phyloP scores from a whole-genome alignment of 371 early-diverging fungal genomes.

The Hamiltosporidium tvaerminnensis region DNA sequence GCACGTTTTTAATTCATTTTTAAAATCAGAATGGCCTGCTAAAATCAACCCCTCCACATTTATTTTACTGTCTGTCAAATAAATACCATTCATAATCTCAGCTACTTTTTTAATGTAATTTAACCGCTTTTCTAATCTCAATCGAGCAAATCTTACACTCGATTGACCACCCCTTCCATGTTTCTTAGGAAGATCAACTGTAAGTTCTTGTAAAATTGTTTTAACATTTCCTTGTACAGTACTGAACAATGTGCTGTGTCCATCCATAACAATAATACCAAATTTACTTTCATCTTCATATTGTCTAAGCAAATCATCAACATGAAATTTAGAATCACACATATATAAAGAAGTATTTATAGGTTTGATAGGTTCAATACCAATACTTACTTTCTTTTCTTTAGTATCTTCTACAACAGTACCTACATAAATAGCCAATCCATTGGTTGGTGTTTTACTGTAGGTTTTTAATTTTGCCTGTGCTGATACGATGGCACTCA shows the following conservation, averaged over 20 bases:
- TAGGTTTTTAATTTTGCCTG: conserved; percentile 89
- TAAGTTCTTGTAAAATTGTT: conserved; percentile 76
- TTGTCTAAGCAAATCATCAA: conserved; percentile 68
- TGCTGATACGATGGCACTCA: conserved; percentile 91
- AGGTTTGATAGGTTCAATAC: conserved; percentile 95
- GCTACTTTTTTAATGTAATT: conserved; percentile 95
- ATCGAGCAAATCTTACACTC: conserved; percentile 92
- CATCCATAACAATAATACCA: conserved; percentile 98
- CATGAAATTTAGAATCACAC: conserved; percentile 99
- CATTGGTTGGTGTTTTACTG: conserved; percentile 73
- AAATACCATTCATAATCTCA: conserved; percentile 75
- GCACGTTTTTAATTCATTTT: conserved; percentile 75
- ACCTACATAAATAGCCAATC: conserved; percentile 74
- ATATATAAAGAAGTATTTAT: conserved; percentile 96
- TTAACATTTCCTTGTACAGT: conserved; percentile 85
- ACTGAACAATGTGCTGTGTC: conserved; percentile 87
- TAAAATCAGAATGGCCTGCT: conserved; percentile 95
- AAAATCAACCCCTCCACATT: conserved; percentile 81
- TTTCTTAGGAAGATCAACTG: conserved; percentile 95
- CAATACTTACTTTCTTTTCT: conserved; percentile 93
- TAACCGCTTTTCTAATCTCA: conserved; percentile 91
- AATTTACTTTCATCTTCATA: conserved; percentile 85
- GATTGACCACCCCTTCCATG: conserved; percentile 99
- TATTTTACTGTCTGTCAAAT: conserved; percentile 70
- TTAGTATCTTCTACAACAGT: conserved; percentile 92